Percentiles rank a stretch among this genome's conserved stretches.
Conservation (phyloP, 306 rosid genomes). For the Corylus heterophylla region DNA sequence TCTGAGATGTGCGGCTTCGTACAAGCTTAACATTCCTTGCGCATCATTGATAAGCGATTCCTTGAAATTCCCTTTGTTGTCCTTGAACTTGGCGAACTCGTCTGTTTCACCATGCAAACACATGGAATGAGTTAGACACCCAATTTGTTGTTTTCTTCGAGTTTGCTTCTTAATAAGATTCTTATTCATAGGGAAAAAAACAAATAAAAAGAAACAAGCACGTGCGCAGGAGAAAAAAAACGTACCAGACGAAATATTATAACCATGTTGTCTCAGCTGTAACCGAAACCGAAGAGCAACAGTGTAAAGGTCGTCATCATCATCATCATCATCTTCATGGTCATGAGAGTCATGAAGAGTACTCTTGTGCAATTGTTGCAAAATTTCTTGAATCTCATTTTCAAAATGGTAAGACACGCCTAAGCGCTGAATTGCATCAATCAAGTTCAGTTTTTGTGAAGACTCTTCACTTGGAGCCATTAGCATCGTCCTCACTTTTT, state of each 20-base stretch:
- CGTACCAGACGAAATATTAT: not conserved
- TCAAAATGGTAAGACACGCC: slow-evolving; percentile 39
- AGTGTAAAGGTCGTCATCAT: slow-evolving; percentile 17
- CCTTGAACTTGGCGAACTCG: not conserved
- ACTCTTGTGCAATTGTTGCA: slow-evolving; percentile 13
- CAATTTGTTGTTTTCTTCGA: too few relatives aligned
- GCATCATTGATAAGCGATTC: not conserved
- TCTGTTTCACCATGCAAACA: not conserved
- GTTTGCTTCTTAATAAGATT: too few relatives aligned
- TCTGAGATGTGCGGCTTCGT: slow-evolving; percentile 7
- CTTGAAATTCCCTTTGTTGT: not conserved
- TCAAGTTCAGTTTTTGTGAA: slow-evolving; percentile 6
- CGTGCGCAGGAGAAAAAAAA: not conserved
- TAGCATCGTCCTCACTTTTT: slow-evolving; percentile 20
- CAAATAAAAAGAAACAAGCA: too few relatives aligned
- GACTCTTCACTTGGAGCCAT: not conserved
- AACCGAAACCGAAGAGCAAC: slow-evolving; percentile 43
- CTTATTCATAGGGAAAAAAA: too few relatives aligned
- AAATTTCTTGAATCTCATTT: slow-evolving; percentile 21
- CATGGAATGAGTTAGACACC: not conserved
- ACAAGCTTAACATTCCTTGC: slow-evolving; percentile 4
- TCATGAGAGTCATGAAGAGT: too few relatives aligned
- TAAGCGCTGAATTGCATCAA: slow-evolving; percentile 40
- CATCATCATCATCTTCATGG: not conserved
- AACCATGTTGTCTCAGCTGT: not conserved